Conservation (phyloP, 2,329 filamentous ascomycete species). For the Lecanicillium sp. region DNA sequence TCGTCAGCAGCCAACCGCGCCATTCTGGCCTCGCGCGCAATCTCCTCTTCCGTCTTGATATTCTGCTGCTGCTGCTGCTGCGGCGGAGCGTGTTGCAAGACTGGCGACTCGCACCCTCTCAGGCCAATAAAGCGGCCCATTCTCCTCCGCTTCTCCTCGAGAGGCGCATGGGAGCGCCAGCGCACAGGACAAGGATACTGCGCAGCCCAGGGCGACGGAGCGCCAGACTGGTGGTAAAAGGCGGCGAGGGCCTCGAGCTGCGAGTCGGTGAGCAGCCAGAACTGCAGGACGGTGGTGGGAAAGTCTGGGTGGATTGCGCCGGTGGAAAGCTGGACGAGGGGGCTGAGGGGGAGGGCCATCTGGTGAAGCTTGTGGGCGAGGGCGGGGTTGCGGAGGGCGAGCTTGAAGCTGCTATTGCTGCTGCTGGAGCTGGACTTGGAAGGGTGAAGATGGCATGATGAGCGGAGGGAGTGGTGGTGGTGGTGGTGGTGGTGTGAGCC, state of each 20-base stretch:
- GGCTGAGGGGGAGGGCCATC: constrained; percentile 57
- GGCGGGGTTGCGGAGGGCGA: constrained; percentile 34
- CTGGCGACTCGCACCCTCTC: constrained; percentile 41
- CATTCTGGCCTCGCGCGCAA: constrained; percentile 33
- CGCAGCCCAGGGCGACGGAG: constrained; percentile 33
- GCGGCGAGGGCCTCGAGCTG: constrained; percentile 62
- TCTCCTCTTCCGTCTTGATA: constrained; percentile 37
- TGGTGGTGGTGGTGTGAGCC: constrained; percentile 7
- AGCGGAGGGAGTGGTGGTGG: too few species aligned
- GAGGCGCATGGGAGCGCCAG: constrained; percentile 45
- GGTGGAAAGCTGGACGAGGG: constrained; percentile 55
- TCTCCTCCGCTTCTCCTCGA: constrained; percentile 63
- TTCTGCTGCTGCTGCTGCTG: neutral
- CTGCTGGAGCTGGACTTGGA: neutral
- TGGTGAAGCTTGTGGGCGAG: constrained; percentile 55
- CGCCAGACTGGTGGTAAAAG: constrained; percentile 58
- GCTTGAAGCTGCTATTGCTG: constrained; percentile 26
- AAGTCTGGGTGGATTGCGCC: constrained; percentile 58
- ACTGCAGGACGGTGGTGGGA: constrained; percentile 58
- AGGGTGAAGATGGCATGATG: constrained; percentile 1
- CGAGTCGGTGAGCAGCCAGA: constrained; percentile 64
- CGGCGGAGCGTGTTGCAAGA: constrained; percentile 4
- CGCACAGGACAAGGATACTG: constrained; percentile 62
- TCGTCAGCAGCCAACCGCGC: constrained; percentile 33
- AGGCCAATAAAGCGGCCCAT: constrained; percentile 69